These are phyloP conservation scores for Leccinum rimulosum DNA, from an alignment of 768 basidiomycete genomes.

Conservation along the genomic window DNA sequence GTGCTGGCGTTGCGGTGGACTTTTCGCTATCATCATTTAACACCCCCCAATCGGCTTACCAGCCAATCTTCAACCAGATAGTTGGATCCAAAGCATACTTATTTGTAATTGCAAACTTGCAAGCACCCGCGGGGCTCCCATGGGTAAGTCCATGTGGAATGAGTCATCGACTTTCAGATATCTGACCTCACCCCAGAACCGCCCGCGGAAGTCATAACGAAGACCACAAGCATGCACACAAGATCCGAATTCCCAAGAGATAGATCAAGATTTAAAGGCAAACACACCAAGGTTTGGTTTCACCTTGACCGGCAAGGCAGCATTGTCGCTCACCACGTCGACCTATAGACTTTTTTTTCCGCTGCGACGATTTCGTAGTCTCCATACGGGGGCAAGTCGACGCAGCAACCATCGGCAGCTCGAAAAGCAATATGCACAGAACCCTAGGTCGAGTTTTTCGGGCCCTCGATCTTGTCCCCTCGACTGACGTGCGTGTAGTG, in stretches of 20 bases:
- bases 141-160: not conserved
- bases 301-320: not conserved
- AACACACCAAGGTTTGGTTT: conserved; percentile 5
- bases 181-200: not conserved
- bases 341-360: not conserved
- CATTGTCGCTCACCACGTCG: not conserved
- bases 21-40: not conserved
- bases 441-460: not conserved
- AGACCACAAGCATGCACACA: not conserved
- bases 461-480: not conserved
- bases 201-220: not conserved
- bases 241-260: not conserved
- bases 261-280: not conserved
- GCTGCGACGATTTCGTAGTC: conserved; percentile 3
- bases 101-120: not conserved
- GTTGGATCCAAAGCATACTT: not conserved
- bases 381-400: conserved; percentile 17
- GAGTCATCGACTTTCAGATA: not conserved
- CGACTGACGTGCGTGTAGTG: not conserved
- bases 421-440: not conserved
- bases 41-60: not conserved
- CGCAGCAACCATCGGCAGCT: not conserved
- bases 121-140: not conserved
- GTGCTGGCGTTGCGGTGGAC: not conserved
- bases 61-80: not conserved